Percentiles rank a stretch among this genome's conserved stretches.
These are phyloP conservation scores for Hanseniaspora taiwanica DNA, from an alignment of 805 yeast genomes.

Conservation along the genomic window DNA sequence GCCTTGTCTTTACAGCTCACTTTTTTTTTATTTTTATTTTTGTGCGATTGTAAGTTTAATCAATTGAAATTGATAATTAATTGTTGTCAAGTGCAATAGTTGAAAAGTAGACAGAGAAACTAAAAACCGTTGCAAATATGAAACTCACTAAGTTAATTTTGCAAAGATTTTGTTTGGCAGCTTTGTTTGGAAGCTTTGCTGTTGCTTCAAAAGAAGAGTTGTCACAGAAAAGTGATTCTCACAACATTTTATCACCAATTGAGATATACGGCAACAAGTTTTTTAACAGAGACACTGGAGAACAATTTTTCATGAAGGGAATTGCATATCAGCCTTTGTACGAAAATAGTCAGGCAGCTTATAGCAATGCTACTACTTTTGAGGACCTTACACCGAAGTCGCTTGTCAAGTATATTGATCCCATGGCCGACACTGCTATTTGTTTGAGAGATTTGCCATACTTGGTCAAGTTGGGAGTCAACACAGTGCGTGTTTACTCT, in stretches of 20 bases:
- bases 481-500: slow-evolving; percentile 77
- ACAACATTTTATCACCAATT: slow-evolving; percentile 24
- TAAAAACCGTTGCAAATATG: too few species aligned
- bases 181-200: background rate
- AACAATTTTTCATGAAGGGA: slow-evolving; percentile 80
- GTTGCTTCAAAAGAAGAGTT: background rate
- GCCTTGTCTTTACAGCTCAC: too few species aligned
- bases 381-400: too few species aligned
- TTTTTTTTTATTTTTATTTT: too few species aligned
- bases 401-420: slow-evolving; percentile 51
- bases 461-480: slow-evolving; percentile 52
- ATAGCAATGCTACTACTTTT: too few species aligned
- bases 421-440: slow-evolving; percentile 53
- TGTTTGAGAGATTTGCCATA: slow-evolving; percentile 82
- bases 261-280: slow-evolving; percentile 64
- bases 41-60: too few species aligned
- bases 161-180: background rate
- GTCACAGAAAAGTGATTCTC: background rate
- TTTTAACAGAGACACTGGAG: slow-evolving; percentile 55
- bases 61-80: too few species aligned
- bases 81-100: too few species aligned
- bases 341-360: slow-evolving; percentile 10
- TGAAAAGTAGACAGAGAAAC: too few species aligned
- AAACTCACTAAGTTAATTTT: too few species aligned
- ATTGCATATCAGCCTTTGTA: slow-evolving; percentile 62